phyloP scores from a whole-genome alignment of 2,329 filamentous ascomycete genomes.

The Aquanectria penicillioides region DNA sequence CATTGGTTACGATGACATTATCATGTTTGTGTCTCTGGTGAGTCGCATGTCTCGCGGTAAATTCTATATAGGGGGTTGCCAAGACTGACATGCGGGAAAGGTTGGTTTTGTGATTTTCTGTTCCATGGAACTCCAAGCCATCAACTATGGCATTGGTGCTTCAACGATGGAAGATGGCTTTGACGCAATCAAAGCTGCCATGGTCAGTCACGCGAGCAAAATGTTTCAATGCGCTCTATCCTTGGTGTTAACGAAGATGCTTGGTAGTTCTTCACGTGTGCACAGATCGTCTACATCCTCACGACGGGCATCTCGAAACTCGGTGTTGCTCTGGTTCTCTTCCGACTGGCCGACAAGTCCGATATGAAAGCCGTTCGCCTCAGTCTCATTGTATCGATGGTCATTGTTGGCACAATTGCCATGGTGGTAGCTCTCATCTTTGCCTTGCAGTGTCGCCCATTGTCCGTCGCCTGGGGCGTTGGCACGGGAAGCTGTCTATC shows the following conservation, averaged over 20 bases:
- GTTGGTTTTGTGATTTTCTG: constrained; percentile 1
- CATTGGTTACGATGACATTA: not conserved
- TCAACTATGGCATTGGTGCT: constrained; percentile 2
- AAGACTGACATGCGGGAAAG: not conserved
- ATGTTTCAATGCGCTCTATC: not conserved
- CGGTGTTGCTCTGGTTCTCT: not conserved
- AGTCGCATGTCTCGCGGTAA: not conserved
- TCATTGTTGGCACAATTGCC: not conserved
- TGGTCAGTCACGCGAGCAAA: not conserved
- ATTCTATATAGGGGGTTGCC: not conserved
- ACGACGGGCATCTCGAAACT: constrained; percentile 1
- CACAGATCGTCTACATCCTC: constrained; percentile 8
- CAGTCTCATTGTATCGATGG: not conserved
- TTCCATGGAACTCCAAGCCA: not conserved
- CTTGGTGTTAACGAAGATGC: not conserved
- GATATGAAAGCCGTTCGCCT: not conserved
- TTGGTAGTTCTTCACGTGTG: not conserved
- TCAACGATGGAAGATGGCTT: not conserved
- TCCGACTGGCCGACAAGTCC: constrained; percentile 2
- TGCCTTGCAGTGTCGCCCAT: constrained; percentile 3
- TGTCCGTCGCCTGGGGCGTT: not conserved
- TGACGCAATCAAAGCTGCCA: not conserved
- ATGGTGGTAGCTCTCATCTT: constrained; percentile 1
- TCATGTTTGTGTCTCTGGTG: not conserved
- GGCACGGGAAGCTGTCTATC: not conserved